These are phyloP conservation scores for Magnolia sinica DNA, from an alignment of 164 flowering plant genomes.

Conservation along the genomic window DNA sequence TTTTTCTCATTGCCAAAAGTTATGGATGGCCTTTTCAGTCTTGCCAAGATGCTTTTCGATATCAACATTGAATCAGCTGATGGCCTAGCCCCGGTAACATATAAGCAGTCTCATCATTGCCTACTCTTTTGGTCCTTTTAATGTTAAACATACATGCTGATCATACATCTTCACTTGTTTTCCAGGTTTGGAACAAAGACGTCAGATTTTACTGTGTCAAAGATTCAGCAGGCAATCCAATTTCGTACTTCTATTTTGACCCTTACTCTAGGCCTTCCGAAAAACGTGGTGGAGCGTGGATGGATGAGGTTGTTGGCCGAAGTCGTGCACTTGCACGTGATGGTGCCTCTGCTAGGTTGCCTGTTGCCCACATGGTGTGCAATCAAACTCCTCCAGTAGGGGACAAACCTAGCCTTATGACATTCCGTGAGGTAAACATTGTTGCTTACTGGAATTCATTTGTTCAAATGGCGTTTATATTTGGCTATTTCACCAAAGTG, in stretches of 20 bases:
- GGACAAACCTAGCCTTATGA: constrained; percentile 94
- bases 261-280: constrained; percentile 98
- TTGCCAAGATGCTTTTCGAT: constrained; percentile 78
- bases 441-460: neutral
- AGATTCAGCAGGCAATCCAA: constrained; percentile 67
- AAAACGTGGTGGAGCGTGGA: constrained; percentile 98
- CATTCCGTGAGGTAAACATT: constrained; percentile 78
- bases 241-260: constrained; percentile 95
- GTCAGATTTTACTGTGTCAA: constrained; percentile 82
- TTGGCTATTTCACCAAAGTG: too few relatives aligned
- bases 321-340: constrained; percentile 73
- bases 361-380: constrained; percentile 98
- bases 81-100: constrained; percentile 84
- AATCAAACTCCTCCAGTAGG: constrained; percentile 97
- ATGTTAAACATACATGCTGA: neutral
- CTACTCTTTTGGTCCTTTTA: neutral
- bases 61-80: constrained; percentile 77
- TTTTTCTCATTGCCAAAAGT: constrained; percentile 93
- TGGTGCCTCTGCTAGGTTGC: constrained; percentile 76
- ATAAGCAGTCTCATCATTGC: neutral
- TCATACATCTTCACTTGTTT: neutral
- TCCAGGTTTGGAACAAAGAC: constrained; percentile 88
- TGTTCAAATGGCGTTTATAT: neutral
- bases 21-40: constrained; percentile 89
- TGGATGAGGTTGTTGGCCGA: constrained; percentile 91